Conservation (phyloP, 768 basidiomycete genomes). For the Galerina marginata region DNA sequence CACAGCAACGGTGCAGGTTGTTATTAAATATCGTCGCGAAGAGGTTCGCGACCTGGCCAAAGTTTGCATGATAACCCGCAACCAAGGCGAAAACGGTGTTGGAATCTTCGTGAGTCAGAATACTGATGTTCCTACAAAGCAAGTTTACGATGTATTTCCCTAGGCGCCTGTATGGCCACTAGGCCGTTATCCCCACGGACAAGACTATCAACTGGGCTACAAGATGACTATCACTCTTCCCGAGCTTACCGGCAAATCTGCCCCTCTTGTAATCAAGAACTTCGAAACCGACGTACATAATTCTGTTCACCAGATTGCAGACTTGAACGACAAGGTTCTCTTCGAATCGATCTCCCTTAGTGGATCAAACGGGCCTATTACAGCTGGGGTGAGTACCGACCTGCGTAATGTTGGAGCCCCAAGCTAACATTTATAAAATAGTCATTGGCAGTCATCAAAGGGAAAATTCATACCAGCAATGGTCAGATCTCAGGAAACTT, state of each 20-base stretch:
- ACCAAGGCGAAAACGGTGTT: conserved; percentile 34
- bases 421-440: not conserved
- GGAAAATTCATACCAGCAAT: conserved; percentile 29
- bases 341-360: conserved; percentile 43
- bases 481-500: conserved; percentile 49
- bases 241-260: conserved; percentile 19
- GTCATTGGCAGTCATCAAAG: conserved; percentile 16
- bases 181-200: not conserved
- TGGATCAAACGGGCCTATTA: conserved; percentile 32
- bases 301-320: conserved; percentile 41
- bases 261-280: conserved; percentile 39
- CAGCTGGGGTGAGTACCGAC: conserved; percentile 33
- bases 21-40: conserved; percentile 26
- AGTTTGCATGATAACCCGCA: conserved; percentile 31
- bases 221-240: conserved; percentile 45
- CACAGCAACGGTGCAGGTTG: conserved; percentile 29
- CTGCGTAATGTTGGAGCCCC: not conserved
- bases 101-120: conserved; percentile 39
- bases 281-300: conserved; percentile 49
- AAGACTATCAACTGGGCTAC: conserved; percentile 32
- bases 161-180: conserved; percentile 20
- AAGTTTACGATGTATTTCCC: not conserved
- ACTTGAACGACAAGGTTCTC: conserved; percentile 36
- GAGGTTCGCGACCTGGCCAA: conserved; percentile 27
- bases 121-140: too few species aligned